Percentiles rank a stretch among this genome's conserved stretches.
Evolutionary conservation across 2,329 filamentous ascomycete genomes (phyloP).

Genomic region (Paradendryphiella salina): DNA sequence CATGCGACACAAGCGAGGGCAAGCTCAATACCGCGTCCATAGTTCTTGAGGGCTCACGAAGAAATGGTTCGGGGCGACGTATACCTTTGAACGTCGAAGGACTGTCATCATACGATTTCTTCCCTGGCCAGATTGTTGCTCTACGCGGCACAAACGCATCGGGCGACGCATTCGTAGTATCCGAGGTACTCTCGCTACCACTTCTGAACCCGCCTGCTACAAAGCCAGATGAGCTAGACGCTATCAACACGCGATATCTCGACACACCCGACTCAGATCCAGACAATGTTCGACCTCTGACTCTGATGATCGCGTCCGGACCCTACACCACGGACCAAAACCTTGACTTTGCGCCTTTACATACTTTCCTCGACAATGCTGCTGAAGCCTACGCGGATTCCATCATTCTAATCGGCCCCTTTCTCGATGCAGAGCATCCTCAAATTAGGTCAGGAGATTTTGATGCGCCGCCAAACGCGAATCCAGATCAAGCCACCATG

Average conservation of each 20-base stretch:
- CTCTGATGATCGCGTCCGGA: constrained; percentile 76
- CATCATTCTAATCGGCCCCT: constrained; percentile 80
- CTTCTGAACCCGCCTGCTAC: constrained; percentile 76
- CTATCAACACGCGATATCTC: constrained; percentile 69
- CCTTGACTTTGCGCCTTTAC: constrained; percentile 84
- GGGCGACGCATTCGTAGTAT: constrained; percentile 79
- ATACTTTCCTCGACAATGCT: constrained; percentile 77
- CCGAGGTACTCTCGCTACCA: constrained; percentile 74
- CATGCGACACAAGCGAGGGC: constrained; percentile 82
- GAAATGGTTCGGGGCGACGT: constrained; percentile 78
- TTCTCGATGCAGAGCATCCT: constrained; percentile 90
- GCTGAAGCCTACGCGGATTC: constrained; percentile 74
- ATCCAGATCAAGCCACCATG: constrained; percentile 76
- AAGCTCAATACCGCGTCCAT: constrained; percentile 84
- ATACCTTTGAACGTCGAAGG: constrained; percentile 77
- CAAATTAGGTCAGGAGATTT: constrained; percentile 66
- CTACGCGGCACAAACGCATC: constrained; percentile 84
- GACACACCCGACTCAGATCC: constrained; percentile 61
- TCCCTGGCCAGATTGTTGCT: constrained; percentile 92
- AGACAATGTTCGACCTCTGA: constrained; percentile 64
- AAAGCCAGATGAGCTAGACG: constrained; percentile 64
- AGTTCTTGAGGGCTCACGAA: constrained; percentile 83
- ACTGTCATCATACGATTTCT: constrained; percentile 75
- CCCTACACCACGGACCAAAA: constrained; percentile 94
- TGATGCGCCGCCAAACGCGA: constrained; percentile 48